phyloP scores from a whole-genome alignment of 2,329 filamentous ascomycete species.

The Cadophora sp. region DNA sequence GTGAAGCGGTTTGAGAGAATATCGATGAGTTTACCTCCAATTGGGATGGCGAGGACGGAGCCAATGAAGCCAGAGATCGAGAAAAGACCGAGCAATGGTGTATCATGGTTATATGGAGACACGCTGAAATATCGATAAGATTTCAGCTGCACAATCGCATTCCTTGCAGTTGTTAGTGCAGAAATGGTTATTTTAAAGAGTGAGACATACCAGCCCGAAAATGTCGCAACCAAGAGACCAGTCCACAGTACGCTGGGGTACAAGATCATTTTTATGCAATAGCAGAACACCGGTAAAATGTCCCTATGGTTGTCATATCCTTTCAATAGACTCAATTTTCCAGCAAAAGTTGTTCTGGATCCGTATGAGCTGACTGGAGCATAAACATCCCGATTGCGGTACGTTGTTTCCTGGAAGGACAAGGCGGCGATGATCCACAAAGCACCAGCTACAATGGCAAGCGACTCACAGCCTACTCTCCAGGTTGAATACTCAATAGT shows the following conservation, averaged over 20 bases:
- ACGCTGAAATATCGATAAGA: background rate
- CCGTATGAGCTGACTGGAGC: constrained; percentile 7
- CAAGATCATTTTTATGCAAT: background rate
- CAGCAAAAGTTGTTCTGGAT: constrained; percentile 20
- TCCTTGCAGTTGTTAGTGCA: constrained; percentile 14
- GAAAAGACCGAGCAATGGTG: constrained; percentile 18
- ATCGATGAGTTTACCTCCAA: constrained; percentile 44
- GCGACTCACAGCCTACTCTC: constrained; percentile 41
- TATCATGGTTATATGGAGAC: constrained; percentile 21
- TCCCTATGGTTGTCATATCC: constrained; percentile 24
- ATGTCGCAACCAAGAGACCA: constrained; percentile 1
- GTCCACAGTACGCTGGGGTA: background rate
- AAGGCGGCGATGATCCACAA: constrained; percentile 39
- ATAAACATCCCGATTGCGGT: constrained; percentile 24
- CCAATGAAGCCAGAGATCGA: constrained; percentile 26
- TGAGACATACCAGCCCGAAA: background rate
- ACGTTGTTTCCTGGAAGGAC: constrained; percentile 39
- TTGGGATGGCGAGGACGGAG: constrained; percentile 21
- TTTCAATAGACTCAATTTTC: constrained; percentile 16
- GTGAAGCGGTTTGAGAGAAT: constrained; percentile 36
- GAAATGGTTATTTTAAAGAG: background rate
- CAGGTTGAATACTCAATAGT: constrained; percentile 40
- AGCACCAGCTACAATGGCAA: constrained; percentile 40
- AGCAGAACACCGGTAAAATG: constrained; percentile 13
- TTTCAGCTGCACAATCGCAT: constrained; percentile 20